Evolutionary conservation across 1,284 basidiomycete species (phyloP).

Genomic region (Trichosporon coremiiforme): DNA sequence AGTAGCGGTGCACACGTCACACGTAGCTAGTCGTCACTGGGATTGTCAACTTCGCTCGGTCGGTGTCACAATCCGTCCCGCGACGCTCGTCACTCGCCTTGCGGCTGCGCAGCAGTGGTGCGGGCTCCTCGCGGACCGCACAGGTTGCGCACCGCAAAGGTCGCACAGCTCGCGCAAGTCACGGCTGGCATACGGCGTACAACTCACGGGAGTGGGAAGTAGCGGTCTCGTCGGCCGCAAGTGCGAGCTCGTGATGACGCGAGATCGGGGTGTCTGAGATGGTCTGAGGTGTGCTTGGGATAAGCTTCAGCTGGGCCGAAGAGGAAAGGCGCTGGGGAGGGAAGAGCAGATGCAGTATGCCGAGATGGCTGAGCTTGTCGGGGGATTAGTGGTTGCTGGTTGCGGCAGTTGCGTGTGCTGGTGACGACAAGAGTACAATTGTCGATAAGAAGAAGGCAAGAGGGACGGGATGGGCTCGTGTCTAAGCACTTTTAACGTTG

Average conservation of each 20-base stretch:
- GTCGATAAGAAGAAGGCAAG: background rate
- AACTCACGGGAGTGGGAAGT: background rate
- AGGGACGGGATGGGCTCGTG: background rate
- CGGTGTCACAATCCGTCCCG: background rate
- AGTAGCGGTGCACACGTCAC: background rate
- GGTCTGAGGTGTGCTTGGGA: background rate
- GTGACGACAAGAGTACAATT: background rate
- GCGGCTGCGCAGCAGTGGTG: background rate
- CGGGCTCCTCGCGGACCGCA: background rate
- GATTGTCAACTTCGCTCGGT: background rate
- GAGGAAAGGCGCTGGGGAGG: too few relatives aligned
- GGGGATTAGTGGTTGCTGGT: background rate
- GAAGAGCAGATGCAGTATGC: background rate
- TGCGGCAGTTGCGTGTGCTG: background rate
- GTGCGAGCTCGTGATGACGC: slow-evolving; percentile 9
- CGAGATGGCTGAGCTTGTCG: slow-evolving; percentile 17
- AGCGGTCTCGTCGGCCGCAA: background rate
- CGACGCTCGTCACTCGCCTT: background rate
- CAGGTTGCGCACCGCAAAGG: too few relatives aligned
- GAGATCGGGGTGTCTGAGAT: slow-evolving; percentile 3
- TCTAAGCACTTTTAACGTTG: slow-evolving; percentile 17
- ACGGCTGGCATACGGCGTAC: background rate
- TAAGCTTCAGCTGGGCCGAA: background rate
- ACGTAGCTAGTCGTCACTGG: background rate
- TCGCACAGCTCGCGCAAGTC: too few relatives aligned